Base-by-base conservation (phyloP, 2,329 filamentous ascomycete genomes). In the Fusarium haematococcum region DNA sequence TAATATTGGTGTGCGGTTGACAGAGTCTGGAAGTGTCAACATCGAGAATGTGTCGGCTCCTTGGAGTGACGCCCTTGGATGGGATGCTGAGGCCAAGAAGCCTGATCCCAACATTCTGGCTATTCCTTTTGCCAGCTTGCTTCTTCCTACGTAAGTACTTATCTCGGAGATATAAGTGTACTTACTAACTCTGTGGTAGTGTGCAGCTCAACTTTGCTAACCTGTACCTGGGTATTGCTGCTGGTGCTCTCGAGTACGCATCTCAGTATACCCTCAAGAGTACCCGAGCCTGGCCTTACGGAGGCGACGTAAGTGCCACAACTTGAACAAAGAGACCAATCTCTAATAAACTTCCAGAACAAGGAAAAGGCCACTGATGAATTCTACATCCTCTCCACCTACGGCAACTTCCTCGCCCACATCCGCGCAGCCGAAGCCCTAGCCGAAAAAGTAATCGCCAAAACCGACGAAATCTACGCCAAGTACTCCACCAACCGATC, bases 171-270 rank as follows among this genome's bases (percentile, higher is more conserved):
- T 5, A 11, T 4, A 16, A 18, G 10, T 8, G 6, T 23, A 9
- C 20, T 30, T 27, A 13, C 10, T 39, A 16, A 58, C 23, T 7
- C 5, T 25, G 6, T 25, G 9, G 14, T 16, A 88, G 85, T 0
- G 91, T 92, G 68, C 90, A 92, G 78, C 85, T 92, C 0, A 88
- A 91, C n/a, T 92, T 92, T 80, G 86, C 85, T 77, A 92, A 92
- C 79, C 90, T 92, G 77, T 92, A 92, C 78, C 82, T 92, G 1
- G 90, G 90, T 3, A 92, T 92, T 69, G 88, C 90, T 0, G 84
- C 87, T 50, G 90, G 91, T 1, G 88, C 90, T 0, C 82, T 92
- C 0, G 83, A 87, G 9, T 86, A 85, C 50, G 90, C 89, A 1
- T 80, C 86, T 0, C 85, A 85, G 30, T 93, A 92, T 71, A 93